Base-by-base conservation (phyloP, 441 rosid species). In the Daphne laureola region DNA sequence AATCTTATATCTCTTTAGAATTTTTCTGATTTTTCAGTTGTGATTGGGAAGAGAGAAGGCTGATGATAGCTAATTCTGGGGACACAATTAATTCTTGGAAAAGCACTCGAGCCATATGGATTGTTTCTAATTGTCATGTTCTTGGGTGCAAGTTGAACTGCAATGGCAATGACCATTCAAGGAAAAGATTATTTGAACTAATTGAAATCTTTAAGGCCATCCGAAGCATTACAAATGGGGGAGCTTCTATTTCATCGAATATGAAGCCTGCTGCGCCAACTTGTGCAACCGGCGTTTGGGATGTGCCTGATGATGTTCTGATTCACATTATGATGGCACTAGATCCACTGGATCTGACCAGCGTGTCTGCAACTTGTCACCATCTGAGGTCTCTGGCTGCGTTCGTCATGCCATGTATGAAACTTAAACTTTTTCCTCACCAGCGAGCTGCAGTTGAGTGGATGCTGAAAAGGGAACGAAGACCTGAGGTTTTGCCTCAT, bases 371-470 rank as follows among this genome's bases (percentile, higher is more conserved):
- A 25, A 81, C 87, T 9, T 92, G 98, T 73, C 88, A 49, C 43
- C 89, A 67, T 65, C 71, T 92, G 21, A 78, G 87, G 72, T 81
- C 76, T 54, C 59, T 86, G 86, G 82, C 96, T 41, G 66, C 61
- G 38, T 57, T 76, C 43, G 59, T 91, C 54, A 87, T 84, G 83
- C 96, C 98, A 13, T 86, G 87, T 58, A 81, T 86, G 84, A 86
- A 88, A 65, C 86, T 92, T 54, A 92, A 81, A 64, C 75, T 92
- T 51, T 92, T 69, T 71, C 96, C 95, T 62, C 98, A 88, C 66
- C 98, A 92, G 83, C 82, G 82, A 72, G 77, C 86, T 44, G 96
- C 98, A 25, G 83, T 92, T 62, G 75, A 80, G 59, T 92, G 98
- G 98, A 92, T 92, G 96, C 69, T 92, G 63, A 78, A 84, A 51